These are phyloP conservation scores for Neoascochyta sp. DNA, from an alignment of 2,329 filamentous ascomycete genomes.

Conservation along the genomic window DNA sequence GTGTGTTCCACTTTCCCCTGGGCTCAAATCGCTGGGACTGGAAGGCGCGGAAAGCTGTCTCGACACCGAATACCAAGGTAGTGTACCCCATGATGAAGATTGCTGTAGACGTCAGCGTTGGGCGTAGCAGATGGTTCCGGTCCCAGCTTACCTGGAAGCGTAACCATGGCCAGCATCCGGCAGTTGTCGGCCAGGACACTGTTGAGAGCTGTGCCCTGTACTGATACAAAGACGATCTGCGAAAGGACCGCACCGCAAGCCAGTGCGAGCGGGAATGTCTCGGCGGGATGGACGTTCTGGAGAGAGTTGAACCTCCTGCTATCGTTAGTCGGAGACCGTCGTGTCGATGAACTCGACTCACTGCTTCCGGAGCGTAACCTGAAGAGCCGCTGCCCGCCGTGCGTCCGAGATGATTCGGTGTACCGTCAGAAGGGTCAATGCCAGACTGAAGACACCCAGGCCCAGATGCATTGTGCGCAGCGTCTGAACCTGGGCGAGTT, in stretches of 20 bases:
- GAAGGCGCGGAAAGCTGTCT: slow-evolving; percentile 57
- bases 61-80: slow-evolving; percentile 62
- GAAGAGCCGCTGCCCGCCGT: slow-evolving; percentile 32
- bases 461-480: slow-evolving; percentile 40
- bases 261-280: slow-evolving; percentile 41
- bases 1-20: slow-evolving; percentile 58
- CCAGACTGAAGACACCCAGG: slow-evolving; percentile 38
- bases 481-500: slow-evolving; percentile 38
- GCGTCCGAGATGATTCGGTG: slow-evolving; percentile 39
- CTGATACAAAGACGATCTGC: slow-evolving; percentile 38
- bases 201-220: slow-evolving; percentile 38
- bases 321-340: slow-evolving; percentile 10
- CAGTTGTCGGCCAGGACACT: slow-evolving; percentile 38
- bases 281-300: slow-evolving; percentile 38
- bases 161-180: slow-evolving; percentile 35
- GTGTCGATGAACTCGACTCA: slow-evolving; percentile 12
- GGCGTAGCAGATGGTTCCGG: background rate
- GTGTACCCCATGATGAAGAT: slow-evolving; percentile 65
- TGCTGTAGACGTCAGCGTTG: slow-evolving; percentile 44
- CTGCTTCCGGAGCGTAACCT: slow-evolving; percentile 31
- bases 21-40: slow-evolving; percentile 55
- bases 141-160: slow-evolving; percentile 37
- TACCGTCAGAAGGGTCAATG: slow-evolving; percentile 34
- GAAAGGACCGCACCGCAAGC: slow-evolving; percentile 37
- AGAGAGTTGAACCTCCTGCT: slow-evolving; percentile 36